These are phyloP conservation scores for Blastocystis sp. DNA, from an alignment of 352 stramenopile species.

Conservation along the genomic window DNA sequence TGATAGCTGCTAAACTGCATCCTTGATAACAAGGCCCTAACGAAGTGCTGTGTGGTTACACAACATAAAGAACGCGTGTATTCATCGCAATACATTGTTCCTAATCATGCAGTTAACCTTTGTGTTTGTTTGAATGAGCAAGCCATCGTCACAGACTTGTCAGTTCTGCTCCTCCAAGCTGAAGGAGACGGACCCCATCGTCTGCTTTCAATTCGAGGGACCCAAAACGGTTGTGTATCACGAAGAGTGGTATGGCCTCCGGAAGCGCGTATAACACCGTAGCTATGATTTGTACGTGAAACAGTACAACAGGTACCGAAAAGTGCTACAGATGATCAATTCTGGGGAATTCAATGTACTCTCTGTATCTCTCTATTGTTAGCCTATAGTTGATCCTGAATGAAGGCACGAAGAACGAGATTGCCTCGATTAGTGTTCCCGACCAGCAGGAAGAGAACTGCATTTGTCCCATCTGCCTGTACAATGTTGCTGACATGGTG, in stretches of 20 bases:
- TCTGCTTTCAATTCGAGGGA: background rate
- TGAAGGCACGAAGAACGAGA: background rate
- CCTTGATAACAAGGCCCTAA: too few species aligned
- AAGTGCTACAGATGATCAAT: background rate
- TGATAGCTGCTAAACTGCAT: background rate
- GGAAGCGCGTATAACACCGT: background rate
- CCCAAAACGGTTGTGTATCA: background rate
- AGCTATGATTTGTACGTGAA: background rate
- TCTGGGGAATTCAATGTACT: background rate
- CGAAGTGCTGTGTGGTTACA: too few species aligned
- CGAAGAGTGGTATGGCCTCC: background rate
- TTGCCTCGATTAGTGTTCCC: background rate
- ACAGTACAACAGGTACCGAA: background rate
- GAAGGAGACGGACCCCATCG: background rate
- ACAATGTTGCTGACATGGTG: conserved; percentile 20
- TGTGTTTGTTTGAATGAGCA: background rate
- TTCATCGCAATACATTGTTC: too few species aligned
- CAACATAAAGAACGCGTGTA: too few species aligned
- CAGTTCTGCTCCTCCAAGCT: background rate
- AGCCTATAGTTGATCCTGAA: background rate
- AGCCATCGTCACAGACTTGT: background rate
- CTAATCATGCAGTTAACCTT: background rate
- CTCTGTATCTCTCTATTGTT: background rate
- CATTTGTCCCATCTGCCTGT: conserved; percentile 42
- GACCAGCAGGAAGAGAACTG: conserved; percentile 51